Evolutionary conservation across 805 yeast genomes (phyloP).

Genomic region (Cyberlindnera galapagoensis): DNA sequence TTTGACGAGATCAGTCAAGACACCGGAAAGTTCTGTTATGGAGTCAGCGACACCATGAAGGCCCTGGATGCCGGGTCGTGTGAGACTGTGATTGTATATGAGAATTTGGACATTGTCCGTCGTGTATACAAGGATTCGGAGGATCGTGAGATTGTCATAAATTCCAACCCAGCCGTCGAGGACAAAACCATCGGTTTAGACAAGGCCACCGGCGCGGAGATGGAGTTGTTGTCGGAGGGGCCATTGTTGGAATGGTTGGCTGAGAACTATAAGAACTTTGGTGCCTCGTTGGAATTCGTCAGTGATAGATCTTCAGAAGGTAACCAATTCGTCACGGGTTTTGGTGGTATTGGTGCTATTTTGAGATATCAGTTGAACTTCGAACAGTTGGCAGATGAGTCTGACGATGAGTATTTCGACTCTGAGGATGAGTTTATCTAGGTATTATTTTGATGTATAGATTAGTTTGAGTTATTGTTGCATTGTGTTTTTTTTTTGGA

Average conservation of each 20-base stretch:
- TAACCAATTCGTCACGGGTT: conserved; percentile 95
- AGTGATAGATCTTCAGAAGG: conserved; percentile 97
- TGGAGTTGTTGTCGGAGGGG: conserved; percentile 83
- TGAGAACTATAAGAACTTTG: conserved; percentile 88
- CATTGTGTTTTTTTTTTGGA: too few relatives aligned
- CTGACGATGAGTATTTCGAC: conserved; percentile 82
- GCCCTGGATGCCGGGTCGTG: conserved; percentile 96
- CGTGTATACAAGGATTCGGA: conserved; percentile 80
- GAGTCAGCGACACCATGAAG: conserved; percentile 92
- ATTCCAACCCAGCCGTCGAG: conserved; percentile 64
- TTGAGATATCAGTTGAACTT: conserved; percentile 95
- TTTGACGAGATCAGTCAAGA: conserved; percentile 98
- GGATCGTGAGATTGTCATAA: conserved; percentile 67
- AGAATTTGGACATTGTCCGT: conserved; percentile 81
- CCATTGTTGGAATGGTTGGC: conserved; percentile 96
- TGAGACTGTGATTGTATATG: conserved; percentile 88
- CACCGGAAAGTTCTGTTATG: conserved; percentile 95
- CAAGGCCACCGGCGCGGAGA: conserved; percentile 81
- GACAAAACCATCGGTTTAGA: conserved; percentile 75
- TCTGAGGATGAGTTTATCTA: conserved; percentile 34
- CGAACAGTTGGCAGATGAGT: conserved; percentile 89
- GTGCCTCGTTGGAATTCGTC: conserved; percentile 94
- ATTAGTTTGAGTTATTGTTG: too few relatives aligned
- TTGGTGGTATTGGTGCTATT: conserved; percentile 98
- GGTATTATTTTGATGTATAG: background rate